Evolutionary conservation across 2,329 filamentous ascomycete species (phyloP), one percentile per base, ranked within the genome.

Genomic region (Hypoxylon sp.): DNA sequence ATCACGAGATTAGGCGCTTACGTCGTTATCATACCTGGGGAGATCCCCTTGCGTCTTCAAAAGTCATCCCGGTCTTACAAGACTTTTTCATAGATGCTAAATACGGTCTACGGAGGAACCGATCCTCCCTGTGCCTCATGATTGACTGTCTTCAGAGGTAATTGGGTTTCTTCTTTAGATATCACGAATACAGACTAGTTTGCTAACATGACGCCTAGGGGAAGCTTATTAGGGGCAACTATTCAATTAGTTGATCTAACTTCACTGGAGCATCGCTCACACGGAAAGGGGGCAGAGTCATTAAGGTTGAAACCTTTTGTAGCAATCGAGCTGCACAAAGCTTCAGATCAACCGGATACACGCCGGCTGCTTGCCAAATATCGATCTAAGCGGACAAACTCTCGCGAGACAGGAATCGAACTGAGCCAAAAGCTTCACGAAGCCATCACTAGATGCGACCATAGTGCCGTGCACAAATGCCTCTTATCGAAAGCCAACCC

Each of bases 141-240:
- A 59, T 74, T 19, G 72, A 74, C 57, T 74, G 72, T 64, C 58
- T 72, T 22, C 56, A 72, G 57, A 72, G 71, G 71, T 74, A 73
- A 63, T 63, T 5, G 22, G 3, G 4, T 48, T 5, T 10, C 17
- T n/a, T 5, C 31, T 5, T 60, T 46, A 33, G 37, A 14, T 55
- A 17, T 5, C 13, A 26, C 6, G 9, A 52, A 42, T 14, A 14
- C 3, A 17, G n/a, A 51, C 14, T 13, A 39, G 22, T 33, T 47
- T 5, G 39, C 26, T 62, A 53, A 61, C 46, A 44, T 13, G 13
- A 11, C 14, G 50, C 29, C 0, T 17, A 74, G 72, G 37, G 71
- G 67, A 31, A 73, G 59, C 33, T 55, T 74, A 8, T 56, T 47
- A 17, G 61, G 56, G 11, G 68, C 67, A 5, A 70, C 68, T 29